Conservation (phyloP, 129 eudicot species). For the Flaveria sonorensis region DNA sequence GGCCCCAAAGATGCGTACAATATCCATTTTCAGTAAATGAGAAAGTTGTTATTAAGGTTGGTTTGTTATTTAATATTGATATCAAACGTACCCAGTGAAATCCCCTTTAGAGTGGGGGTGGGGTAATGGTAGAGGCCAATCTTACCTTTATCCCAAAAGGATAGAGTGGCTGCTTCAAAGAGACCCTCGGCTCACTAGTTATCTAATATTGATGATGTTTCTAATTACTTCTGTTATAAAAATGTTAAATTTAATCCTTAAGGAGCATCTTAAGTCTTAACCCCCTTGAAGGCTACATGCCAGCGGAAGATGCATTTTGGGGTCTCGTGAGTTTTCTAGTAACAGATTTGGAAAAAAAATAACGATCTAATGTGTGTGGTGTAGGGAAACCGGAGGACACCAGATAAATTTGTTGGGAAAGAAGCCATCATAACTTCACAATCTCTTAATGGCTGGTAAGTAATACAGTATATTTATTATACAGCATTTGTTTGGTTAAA, state of each 20-base stretch:
- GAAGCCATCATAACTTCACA: constrained; percentile 95
- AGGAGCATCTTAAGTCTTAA: too few relatives aligned
- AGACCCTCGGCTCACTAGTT: too few relatives aligned
- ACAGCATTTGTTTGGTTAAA: background rate
- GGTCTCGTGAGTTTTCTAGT: too few relatives aligned
- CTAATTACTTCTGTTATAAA: background rate
- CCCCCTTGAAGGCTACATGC: too few relatives aligned
- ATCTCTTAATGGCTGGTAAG: constrained; percentile 98
- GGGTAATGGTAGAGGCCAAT: too few relatives aligned
- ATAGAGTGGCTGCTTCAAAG: background rate
- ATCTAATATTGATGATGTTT: background rate
- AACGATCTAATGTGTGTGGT: constrained; percentile 52
- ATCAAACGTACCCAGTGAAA: too few relatives aligned
- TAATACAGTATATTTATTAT: constrained; percentile 8
- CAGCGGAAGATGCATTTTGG: too few relatives aligned
- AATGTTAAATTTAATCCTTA: background rate
- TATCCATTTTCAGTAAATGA: constrained; percentile 93
- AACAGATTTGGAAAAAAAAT: background rate
- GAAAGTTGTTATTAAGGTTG: constrained; percentile 90
- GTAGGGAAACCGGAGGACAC: constrained; percentile 97
- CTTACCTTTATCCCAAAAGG: too few relatives aligned
- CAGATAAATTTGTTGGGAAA: constrained; percentile 95
- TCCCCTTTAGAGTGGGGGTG: too few relatives aligned
- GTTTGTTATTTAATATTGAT: background rate
- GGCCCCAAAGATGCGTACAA: constrained; percentile 62